phyloP scores from a whole-genome alignment of 305 asterid species.

The Fraxinus paxiana region DNA sequence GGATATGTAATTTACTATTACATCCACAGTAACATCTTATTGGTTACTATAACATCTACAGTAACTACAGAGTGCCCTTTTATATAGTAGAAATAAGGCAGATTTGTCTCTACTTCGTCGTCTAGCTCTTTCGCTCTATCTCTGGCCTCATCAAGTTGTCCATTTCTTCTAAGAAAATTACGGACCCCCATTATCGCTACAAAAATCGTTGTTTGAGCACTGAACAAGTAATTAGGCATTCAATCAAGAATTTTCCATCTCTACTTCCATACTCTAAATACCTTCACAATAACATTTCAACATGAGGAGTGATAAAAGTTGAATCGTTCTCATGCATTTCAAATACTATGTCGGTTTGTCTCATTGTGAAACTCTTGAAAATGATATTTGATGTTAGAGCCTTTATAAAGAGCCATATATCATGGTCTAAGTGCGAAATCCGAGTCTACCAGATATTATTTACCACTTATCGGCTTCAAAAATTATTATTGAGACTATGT shows the following conservation, averaged over 20 bases:
- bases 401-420: not conserved
- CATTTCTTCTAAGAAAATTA: not conserved
- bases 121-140: not conserved
- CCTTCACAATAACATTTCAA: not conserved
- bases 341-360: not conserved
- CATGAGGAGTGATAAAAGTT: not conserved
- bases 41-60: too few relatives aligned
- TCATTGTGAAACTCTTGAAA: not conserved
- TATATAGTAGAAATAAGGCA: too few relatives aligned
- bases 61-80: too few relatives aligned
- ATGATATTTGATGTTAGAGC: not conserved
- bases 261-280: too few relatives aligned
- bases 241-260: too few relatives aligned
- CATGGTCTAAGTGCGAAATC: not conserved
- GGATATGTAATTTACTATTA: too few relatives aligned
- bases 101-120: too few relatives aligned
- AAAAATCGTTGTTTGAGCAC: too few relatives aligned
- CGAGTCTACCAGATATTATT: not conserved
- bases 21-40: too few relatives aligned
- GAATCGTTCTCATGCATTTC: not conserved
- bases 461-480: not conserved
- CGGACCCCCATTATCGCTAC: not conserved
- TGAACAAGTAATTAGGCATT: too few relatives aligned
- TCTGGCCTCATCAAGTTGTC: not conserved
- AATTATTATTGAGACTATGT: not conserved